A percentile compares a stretch with the other conserved stretches of the same genome.
Conservation (phyloP, 1,284 basidiomycete genomes). For the Tilletia caries region DNA sequence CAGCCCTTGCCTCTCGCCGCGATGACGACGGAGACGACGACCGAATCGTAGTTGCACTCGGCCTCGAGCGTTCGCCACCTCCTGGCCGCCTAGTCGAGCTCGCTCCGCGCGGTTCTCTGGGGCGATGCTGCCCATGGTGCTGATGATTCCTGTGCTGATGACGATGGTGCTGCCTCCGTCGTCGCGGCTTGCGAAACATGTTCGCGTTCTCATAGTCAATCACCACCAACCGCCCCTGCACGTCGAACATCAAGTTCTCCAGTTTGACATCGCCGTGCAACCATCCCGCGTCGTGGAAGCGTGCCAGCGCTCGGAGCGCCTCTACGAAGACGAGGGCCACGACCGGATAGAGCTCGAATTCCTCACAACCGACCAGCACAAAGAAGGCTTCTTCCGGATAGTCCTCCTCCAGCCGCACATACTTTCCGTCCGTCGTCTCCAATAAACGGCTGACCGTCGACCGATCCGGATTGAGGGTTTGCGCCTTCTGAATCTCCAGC, state of each 20-base stretch:
- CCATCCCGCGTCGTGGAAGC: slow-evolving; percentile 48
- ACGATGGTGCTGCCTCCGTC: neutral
- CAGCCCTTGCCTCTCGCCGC: too few species aligned
- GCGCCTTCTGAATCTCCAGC: slow-evolving; percentile 49
- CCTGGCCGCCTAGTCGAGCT: neutral
- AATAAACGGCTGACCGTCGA: slow-evolving; percentile 34
- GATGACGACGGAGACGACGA: too few species aligned
- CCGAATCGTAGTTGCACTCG: too few species aligned
- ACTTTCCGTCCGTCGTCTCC: slow-evolving; percentile 43
- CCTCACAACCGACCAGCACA: slow-evolving; percentile 49
- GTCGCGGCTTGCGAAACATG: slow-evolving; percentile 37
- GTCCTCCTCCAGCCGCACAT: slow-evolving; percentile 48
- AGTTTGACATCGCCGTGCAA: slow-evolving; percentile 52
- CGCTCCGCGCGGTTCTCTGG: neutral
- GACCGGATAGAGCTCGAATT: slow-evolving; percentile 42
- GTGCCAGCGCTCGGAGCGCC: slow-evolving; percentile 34
- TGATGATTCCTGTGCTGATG: neutral
- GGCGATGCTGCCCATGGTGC: neutral
- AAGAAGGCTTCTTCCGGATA: slow-evolving; percentile 53
- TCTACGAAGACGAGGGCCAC: slow-evolving; percentile 42
- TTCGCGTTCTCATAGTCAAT: slow-evolving; percentile 53
- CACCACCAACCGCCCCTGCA: slow-evolving; percentile 35
- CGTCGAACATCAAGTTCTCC: slow-evolving; percentile 51
- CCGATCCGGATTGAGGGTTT: slow-evolving; percentile 37
- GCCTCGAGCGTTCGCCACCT: neutral